These are phyloP conservation scores for Lasiosphaeria hispida DNA, from an alignment of 495 filamentous ascomycete species.

Conservation along the genomic window DNA sequence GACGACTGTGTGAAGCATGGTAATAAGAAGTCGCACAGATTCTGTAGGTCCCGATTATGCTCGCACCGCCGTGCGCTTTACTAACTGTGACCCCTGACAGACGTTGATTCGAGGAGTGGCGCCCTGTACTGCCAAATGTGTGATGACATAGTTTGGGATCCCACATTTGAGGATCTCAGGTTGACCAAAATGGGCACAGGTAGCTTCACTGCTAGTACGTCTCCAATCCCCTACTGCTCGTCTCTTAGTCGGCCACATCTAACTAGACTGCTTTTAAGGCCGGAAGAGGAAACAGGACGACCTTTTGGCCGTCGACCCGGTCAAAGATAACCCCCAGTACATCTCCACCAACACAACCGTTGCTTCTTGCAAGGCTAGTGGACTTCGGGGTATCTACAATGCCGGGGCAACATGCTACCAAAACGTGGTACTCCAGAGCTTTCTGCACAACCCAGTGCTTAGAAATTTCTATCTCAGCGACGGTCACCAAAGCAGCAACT, in stretches of 20 bases:
- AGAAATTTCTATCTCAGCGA: slow-evolving; percentile 83
- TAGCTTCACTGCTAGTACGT: slow-evolving; percentile 43
- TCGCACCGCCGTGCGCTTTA: not conserved
- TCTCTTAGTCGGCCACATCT: not conserved
- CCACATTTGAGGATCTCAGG: slow-evolving; percentile 70
- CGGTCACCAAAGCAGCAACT: slow-evolving; percentile 71
- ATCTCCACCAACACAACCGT: slow-evolving; percentile 59
- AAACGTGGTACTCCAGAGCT: slow-evolving; percentile 82
- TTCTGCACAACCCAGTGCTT: slow-evolving; percentile 85
- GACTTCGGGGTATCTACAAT: slow-evolving; percentile 86
- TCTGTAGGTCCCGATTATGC: slow-evolving; percentile 52
- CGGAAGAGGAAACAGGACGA: slow-evolving; percentile 63
- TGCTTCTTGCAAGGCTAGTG: slow-evolving; percentile 66
- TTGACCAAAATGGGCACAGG: slow-evolving; percentile 56
- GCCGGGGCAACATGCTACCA: slow-evolving; percentile 93
- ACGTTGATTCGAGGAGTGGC: slow-evolving; percentile 77
- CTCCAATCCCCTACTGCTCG: not conserved
- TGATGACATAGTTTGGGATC: slow-evolving; percentile 83
- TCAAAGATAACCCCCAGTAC: slow-evolving; percentile 58
- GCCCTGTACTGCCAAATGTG: slow-evolving; percentile 80
- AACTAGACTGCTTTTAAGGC: slow-evolving; percentile 16
- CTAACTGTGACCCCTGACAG: slow-evolving; percentile 42
- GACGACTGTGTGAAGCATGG: slow-evolving; percentile 58
- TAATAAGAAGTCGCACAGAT: slow-evolving; percentile 56
- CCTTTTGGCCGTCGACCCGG: slow-evolving; percentile 46